Percentiles rank a stretch among this genome's conserved stretches.
Evolutionary conservation across 257 asterid species (phyloP).

Genomic region (Oldenlandia corymbosa): DNA sequence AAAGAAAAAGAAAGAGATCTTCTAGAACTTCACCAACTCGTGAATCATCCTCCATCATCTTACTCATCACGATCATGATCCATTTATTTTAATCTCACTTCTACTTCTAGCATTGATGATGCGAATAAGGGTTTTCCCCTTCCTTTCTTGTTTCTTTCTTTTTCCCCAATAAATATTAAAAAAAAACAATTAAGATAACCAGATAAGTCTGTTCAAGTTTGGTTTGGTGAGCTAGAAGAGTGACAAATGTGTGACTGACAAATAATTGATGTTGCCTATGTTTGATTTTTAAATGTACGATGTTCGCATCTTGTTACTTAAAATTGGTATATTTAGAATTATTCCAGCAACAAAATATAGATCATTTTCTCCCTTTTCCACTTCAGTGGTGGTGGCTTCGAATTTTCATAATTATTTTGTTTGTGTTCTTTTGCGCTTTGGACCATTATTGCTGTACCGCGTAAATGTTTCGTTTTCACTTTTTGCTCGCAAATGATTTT

Average conservation of each 20-base stretch:
- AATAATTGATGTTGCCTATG: too few relatives aligned
- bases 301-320: not conserved
- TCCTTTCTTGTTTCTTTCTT: too few relatives aligned
- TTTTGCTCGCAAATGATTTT: not conserved
- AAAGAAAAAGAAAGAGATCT: not conserved
- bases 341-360: too few relatives aligned
- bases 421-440: not conserved
- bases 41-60: not conserved
- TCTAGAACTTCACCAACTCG: conserved; percentile 35
- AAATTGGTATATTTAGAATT: not conserved
- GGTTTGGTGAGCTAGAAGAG: too few relatives aligned
- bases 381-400: not conserved
- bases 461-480: not conserved
- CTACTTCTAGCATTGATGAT: not conserved
- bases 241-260: not conserved
- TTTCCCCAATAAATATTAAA: too few relatives aligned
- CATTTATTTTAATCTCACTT: not conserved
- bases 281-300: not conserved
- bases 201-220: too few relatives aligned
- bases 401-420: not conserved
- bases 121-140: conserved; percentile 6
- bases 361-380: too few relatives aligned
- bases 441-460: not conserved
- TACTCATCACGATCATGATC: not conserved
- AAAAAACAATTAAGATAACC: too few relatives aligned